phyloP scores from a whole-genome alignment of 495 filamentous ascomycete species.

The Podospora pseudopauciseta region DNA sequence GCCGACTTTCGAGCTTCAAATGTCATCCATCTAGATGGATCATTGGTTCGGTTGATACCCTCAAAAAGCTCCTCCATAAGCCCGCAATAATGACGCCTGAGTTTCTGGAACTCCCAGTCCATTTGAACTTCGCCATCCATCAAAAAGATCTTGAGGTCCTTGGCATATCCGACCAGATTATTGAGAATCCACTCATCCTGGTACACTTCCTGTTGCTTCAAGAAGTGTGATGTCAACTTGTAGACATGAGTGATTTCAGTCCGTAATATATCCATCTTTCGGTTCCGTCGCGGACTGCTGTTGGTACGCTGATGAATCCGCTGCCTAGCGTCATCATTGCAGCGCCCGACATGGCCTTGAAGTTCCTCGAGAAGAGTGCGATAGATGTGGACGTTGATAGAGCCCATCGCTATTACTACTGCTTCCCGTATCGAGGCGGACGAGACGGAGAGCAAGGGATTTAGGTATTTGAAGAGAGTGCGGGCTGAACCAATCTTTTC shows the following conservation, averaged over 20 bases:
- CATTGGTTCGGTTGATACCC: constrained; percentile 79
- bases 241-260: constrained; percentile 96
- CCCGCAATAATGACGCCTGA: constrained; percentile 90
- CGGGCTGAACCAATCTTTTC: constrained; percentile 87
- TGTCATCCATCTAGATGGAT: constrained; percentile 87
- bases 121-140: constrained; percentile 92
- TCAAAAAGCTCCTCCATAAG: constrained; percentile 90
- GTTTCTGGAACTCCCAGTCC: constrained; percentile 91
- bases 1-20: constrained; percentile 92
- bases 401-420: constrained; percentile 87
- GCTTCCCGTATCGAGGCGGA: constrained; percentile 78
- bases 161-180: constrained; percentile 85
- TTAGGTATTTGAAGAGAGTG: constrained; percentile 83
- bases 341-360: constrained; percentile 72
- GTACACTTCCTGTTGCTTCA: constrained; percentile 73
- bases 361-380: constrained; percentile 86
- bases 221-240: constrained; percentile 86
- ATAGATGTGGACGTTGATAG: constrained; percentile 95
- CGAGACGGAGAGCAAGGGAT: constrained; percentile 76
- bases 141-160: constrained; percentile 87
- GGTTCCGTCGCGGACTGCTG: constrained; percentile 70
- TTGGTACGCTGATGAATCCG: constrained; percentile 76
- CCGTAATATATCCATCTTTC: constrained; percentile 76
- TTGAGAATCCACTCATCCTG: constrained; percentile 89
- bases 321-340: constrained; percentile 85